Base-by-base conservation (phyloP, 192 early-diverging fungal genomes). In the Cetraspora pellucida region DNA sequence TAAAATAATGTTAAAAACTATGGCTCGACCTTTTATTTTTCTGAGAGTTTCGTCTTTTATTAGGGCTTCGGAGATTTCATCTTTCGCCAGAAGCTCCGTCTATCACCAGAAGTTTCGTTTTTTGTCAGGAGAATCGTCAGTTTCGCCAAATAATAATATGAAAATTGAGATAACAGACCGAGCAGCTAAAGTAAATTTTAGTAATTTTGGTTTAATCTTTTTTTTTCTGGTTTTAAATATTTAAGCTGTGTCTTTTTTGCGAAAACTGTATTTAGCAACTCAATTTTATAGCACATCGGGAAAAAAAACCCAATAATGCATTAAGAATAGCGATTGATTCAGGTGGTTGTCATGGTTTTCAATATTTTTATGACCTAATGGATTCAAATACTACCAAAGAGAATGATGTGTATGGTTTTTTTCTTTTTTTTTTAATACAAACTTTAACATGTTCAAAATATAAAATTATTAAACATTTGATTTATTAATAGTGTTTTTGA, bases 291-390 rank as follows among this genome's bases (percentile, higher is more conserved):
- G 77, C 81, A 23, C 47, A 45, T 16, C 72, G 81, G 13, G 89
- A 91, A 65, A 82, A 87, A 13, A 81, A 83, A 47, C 79, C 77
- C 1, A 52, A 83, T 16, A 85, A 86, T 49, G 74, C 85, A 77
- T 75, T 95, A 81, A 88, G 94, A 54, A 79, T 95, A 31, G 79
- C 89, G 2, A 93, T 95, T 17, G 94, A 95, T 67, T 92, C 94
- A 4, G 94, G 94, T 37, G 94, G 94, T 23, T 95, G 94, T 82
- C 93, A 95, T 67, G 94, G 94, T 50, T 95, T 92, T 79, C 92
- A 93, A 79, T 93, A 95, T 80, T 88, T 89, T 75, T 86, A 94
- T 85, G 91, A 94, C 57, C 83, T 95, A 79, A 89, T 87, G 0
- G 88, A 89, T 21, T 19, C 31, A n/a, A 64, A 47, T 30, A 77